Conservation (phyloP, 352 stramenopile genomes). For the Pilasporangium apinafurcum region DNA sequence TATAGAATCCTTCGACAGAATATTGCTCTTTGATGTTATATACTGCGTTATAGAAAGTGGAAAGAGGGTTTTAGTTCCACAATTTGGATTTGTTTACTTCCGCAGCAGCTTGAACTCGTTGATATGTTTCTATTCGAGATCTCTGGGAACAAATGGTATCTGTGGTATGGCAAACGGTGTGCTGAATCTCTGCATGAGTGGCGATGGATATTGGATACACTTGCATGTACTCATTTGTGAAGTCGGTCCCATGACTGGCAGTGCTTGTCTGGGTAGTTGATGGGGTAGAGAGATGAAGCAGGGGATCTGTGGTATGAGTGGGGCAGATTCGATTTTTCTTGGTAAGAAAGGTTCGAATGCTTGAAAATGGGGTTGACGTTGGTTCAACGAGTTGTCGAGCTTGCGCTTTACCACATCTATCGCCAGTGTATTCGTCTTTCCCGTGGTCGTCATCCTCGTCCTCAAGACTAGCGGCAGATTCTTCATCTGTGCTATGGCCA, state of each 20-base stretch:
- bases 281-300: too few relatives aligned
- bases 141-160: too few relatives aligned
- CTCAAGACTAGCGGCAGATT: not conserved
- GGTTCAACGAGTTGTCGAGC: slow-evolving; percentile 7
- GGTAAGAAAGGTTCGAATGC: slow-evolving; percentile 3
- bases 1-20: too few relatives aligned
- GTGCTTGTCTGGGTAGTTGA: not conserved
- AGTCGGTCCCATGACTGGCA: not conserved
- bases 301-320: not conserved
- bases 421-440: not conserved
- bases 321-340: slow-evolving; percentile 2
- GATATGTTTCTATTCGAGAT: not conserved
- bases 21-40: too few relatives aligned
- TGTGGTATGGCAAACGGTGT: too few relatives aligned
- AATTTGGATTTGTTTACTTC: slow-evolving; percentile 37
- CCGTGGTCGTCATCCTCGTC: slow-evolving; percentile 4
- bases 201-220: not conserved
- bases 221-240: slow-evolving; percentile 3
- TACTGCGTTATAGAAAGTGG: not conserved
- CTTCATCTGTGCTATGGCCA: slow-evolving; percentile 1
- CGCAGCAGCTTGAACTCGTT: slow-evolving; percentile 17
- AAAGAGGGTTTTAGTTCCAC: slow-evolving; percentile 15
- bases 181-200: not conserved
- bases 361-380: not conserved
- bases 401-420: not conserved